These are phyloP conservation scores for Termitomyces sp. DNA, from an alignment of 768 basidiomycete species.

Conservation along the genomic window DNA sequence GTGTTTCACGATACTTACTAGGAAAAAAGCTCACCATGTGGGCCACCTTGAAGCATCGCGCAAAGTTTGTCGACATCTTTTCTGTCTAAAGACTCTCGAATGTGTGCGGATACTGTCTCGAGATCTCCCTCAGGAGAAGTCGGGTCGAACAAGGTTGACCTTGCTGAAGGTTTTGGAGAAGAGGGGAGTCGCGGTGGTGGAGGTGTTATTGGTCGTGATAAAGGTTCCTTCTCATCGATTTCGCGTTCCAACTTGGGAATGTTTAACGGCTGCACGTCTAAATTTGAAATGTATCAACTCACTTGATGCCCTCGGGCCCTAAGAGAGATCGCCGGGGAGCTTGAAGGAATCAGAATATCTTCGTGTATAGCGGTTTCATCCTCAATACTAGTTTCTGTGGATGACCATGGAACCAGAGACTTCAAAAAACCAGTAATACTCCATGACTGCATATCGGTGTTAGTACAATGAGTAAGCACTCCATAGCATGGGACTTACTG, in stretches of 20 bases:
- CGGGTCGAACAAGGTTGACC: slow-evolving; percentile 9
- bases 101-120: slow-evolving; percentile 28
- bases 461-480: slow-evolving; percentile 3
- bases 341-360: slow-evolving; percentile 9
- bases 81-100: slow-evolving; percentile 10
- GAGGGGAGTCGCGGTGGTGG: slow-evolving; percentile 10
- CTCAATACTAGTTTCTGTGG: slow-evolving; percentile 20
- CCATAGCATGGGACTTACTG: slow-evolving; percentile 33
- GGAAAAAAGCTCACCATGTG: slow-evolving; percentile 37
- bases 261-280: neutral
- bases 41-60: slow-evolving; percentile 47
- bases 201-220: neutral
- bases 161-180: slow-evolving; percentile 4
- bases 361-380: slow-evolving; percentile 22
- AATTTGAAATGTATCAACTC: neutral
- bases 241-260: slow-evolving; percentile 20
- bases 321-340: slow-evolving; percentile 22
- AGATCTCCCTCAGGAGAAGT: slow-evolving; percentile 43
- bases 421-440: slow-evolving; percentile 48
- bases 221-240: slow-evolving; percentile 7
- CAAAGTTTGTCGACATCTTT: slow-evolving; percentile 12
- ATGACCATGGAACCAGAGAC: slow-evolving; percentile 47
- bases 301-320: slow-evolving; percentile 29
- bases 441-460: slow-evolving; percentile 39
- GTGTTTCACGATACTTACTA: neutral